Conservation (phyloP, 2,329 filamentous ascomycete species). For the Geosmithia putterillii region DNA sequence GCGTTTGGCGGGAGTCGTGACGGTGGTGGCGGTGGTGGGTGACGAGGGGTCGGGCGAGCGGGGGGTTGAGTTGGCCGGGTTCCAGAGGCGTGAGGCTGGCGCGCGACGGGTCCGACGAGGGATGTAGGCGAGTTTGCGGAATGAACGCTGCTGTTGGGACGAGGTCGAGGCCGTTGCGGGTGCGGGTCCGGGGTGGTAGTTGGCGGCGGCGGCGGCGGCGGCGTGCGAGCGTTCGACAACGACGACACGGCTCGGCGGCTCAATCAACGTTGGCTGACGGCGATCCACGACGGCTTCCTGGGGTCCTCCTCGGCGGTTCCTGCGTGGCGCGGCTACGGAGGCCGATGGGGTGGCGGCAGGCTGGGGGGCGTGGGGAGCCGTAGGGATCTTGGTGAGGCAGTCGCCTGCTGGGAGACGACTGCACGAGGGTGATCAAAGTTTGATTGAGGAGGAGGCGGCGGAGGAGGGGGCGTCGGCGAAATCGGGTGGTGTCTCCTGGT, state of each 20-base stretch:
- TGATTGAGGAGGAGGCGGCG: background rate
- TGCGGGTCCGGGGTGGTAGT: background rate
- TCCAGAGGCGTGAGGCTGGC: conserved; percentile 43
- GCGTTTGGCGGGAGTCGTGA: conserved; percentile 9
- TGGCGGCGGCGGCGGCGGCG: too few species aligned
- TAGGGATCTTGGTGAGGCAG: conserved; percentile 3
- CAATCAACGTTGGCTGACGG: background rate
- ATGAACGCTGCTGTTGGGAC: conserved; percentile 13
- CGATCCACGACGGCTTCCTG: background rate
- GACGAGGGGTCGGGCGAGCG: conserved; percentile 14
- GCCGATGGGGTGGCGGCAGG: background rate
- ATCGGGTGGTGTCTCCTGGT: background rate
- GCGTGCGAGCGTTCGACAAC: background rate
- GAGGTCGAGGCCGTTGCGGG: background rate
- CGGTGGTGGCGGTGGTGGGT: conserved; percentile 4
- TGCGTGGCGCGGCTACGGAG: conserved; percentile 1
- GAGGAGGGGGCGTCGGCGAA: background rate
- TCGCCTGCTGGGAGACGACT: conserved; percentile 4
- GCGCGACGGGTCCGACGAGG: conserved; percentile 21
- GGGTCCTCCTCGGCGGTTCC: background rate
- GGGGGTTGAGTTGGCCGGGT: conserved; percentile 47
- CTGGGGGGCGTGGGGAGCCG: conserved; percentile 6
- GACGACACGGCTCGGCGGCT: background rate
- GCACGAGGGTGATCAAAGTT: background rate
- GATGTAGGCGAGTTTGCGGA: conserved; percentile 26